Base-by-base conservation (phyloP, 495 filamentous ascomycete genomes). In the Neurospora sp. region DNA sequence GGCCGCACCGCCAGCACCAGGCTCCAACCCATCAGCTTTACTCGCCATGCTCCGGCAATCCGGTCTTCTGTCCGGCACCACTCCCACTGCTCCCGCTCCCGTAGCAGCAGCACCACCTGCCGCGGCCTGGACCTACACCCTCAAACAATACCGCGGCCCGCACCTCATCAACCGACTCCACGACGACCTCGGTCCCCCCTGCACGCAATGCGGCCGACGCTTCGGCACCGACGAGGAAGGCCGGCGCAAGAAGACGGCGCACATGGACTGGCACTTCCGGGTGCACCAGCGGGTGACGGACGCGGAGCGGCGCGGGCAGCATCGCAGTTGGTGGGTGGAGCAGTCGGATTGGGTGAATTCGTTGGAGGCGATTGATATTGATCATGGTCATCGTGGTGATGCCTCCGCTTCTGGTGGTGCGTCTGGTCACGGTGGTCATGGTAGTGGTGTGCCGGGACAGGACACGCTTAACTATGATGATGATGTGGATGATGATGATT, bases 261-360 rank as follows among this genome's bases (percentile, higher is more conserved):
- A 99, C 83, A 87, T 98, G 81, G 96, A 99, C 80, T 98, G 95
- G 96, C 96, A 99, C 81, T 99, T 99, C 84, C 88, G 90, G 39
- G 95, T 95, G 3, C 95, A 97, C 79, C 92, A 93, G 80, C 92
- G 95, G 35, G 91, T 96, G 84, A 88, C 89, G 7, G 95, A 98
- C 49, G 89, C 89, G 46, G 89, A 91, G 75, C 92, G 90, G 79
- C 88, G 93, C 54, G 94, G 92, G 11, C 92, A 96, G 76, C 93
- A 93, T 77, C 90, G 96, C 40, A 94, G 92, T 80, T 98, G 93
- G 93, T 97, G 96, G 80, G 91, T 97, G 69, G 93, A 94, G 79
- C 93, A 97, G 84, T 84, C 92, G 92, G 95, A 97, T 79, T 98
- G 95, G 95, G 93, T 97, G 73, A 91, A 91, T 78, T 93, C 91